These are phyloP conservation scores for Lophiostoma macrostomum DNA, from an alignment of 495 filamentous ascomycete species.

Conservation along the genomic window DNA sequence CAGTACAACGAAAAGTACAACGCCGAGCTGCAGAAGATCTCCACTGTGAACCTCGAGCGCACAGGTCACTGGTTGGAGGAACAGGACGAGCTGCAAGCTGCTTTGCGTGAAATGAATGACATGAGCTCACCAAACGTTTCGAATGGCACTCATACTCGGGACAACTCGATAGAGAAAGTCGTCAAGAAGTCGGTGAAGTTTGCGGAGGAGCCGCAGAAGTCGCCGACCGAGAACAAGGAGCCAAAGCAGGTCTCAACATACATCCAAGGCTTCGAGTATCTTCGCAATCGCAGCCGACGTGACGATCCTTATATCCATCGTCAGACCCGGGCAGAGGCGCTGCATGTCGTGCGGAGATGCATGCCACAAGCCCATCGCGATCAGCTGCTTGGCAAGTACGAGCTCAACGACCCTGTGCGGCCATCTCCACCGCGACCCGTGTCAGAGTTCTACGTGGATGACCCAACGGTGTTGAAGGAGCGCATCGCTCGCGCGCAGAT, in stretches of 20 bases:
- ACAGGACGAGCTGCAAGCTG: slow-evolving; percentile 55
- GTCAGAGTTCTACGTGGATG: slow-evolving; percentile 37
- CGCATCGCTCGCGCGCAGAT: slow-evolving; percentile 58
- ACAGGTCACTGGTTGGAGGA: slow-evolving; percentile 78
- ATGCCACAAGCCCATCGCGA: slow-evolving; percentile 43
- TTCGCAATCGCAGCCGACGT: slow-evolving; percentile 53
- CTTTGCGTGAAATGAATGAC: slow-evolving; percentile 63
- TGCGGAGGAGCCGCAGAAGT: slow-evolving; percentile 49
- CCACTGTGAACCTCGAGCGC: slow-evolving; percentile 67
- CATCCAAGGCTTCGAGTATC: slow-evolving; percentile 82
- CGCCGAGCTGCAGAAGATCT: slow-evolving; percentile 60
- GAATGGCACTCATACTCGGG: slow-evolving; percentile 20
- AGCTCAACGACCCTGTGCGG: slow-evolving; percentile 52
- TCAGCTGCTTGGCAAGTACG: slow-evolving; percentile 74
- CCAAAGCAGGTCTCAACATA: slow-evolving; percentile 71
- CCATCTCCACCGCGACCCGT: slow-evolving; percentile 47
- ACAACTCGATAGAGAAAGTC: slow-evolving; percentile 28
- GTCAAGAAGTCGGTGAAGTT: slow-evolving; percentile 76
- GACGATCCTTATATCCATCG: slow-evolving; percentile 80
- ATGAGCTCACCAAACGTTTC: slow-evolving; percentile 20
- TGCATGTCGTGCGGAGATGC: slow-evolving; percentile 73
- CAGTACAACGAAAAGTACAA: slow-evolving; percentile 72
- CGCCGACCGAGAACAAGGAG: slow-evolving; percentile 13
- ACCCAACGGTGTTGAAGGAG: slow-evolving; percentile 54
- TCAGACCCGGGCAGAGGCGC: slow-evolving; percentile 79